These are phyloP conservation scores for Chaetomium olivaceum DNA, from an alignment of 2,329 filamentous ascomycete species.

Conservation along the genomic window DNA sequence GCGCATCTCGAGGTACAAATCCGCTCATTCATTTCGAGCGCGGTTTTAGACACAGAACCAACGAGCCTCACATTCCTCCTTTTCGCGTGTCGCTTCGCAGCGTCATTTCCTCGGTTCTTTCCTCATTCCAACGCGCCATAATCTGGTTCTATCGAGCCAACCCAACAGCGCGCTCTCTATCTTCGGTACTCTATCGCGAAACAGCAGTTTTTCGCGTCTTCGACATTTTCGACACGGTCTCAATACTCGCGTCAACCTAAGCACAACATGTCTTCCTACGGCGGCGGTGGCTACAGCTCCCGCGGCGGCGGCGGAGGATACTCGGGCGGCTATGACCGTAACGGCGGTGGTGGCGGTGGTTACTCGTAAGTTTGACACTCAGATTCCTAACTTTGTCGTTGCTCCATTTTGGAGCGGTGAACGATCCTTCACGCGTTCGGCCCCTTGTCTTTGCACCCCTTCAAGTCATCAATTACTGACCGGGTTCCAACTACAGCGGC, in stretches of 20 bases:
- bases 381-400: not conserved
- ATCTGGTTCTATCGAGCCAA: slow-evolving; percentile 14
- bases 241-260: slow-evolving; percentile 14
- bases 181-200: not conserved
- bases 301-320: slow-evolving; percentile 49
- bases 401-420: not conserved
- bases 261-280: slow-evolving; percentile 34
- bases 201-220: not conserved
- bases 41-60: slow-evolving; percentile 7
- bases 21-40: slow-evolving; percentile 30
- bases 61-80: slow-evolving; percentile 15
- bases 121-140: slow-evolving; percentile 10
- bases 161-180: not conserved
- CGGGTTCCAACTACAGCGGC: slow-evolving; percentile 23
- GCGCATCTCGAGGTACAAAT: slow-evolving; percentile 29
- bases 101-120: not conserved
- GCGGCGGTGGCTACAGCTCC: slow-evolving; percentile 41
- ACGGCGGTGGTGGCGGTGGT: slow-evolving; percentile 43
- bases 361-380: slow-evolving; percentile 26
- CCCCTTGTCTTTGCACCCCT: not conserved
- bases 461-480: slow-evolving; percentile 24
- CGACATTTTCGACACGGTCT: not conserved
- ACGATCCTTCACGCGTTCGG: not conserved
- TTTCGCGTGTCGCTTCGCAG: slow-evolving; percentile 13
- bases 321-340: slow-evolving; percentile 52